Base-by-base conservation (phyloP, 2,329 filamentous ascomycete species). In the Monosporascus cannonballus region DNA sequence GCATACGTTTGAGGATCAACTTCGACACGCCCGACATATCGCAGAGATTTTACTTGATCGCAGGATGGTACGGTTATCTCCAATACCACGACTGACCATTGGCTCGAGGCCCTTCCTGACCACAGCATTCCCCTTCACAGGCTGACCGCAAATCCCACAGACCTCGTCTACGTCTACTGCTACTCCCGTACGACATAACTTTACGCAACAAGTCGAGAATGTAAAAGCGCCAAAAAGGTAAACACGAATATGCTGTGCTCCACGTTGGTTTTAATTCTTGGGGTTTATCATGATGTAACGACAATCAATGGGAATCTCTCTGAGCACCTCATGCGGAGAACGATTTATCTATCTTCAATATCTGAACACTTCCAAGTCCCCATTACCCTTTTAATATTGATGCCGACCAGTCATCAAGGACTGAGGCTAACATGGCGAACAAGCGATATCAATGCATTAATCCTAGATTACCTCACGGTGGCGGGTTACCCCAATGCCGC, bases 221-320 rank as follows among this genome's bases (percentile, higher is more conserved):
- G 84, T 92, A 63, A 93, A 90, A 67, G 84, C 90, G 48, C 88
- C 89, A 36, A 99, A 97, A 74, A 90, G 85, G 94, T 96, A 85
- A 74, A 86, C 80, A 24, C 30, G 11, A n/a, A 25, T 18, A 36
- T 52, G 50, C 44, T 47, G 47, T 54, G 41, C 18, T 20, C 52
- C 50, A 15, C 46, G 49, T 52, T 47, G 51, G 25, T 47, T 25
- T 47, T 65, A 51, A 49, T 34, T 51, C 47, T 25, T 9, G 24
- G 48, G 51, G 17, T 30, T 51, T 58, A 56, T 64, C 59, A 64
- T 65, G 65, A 62, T 69, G 65, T 53, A 95, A 89, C 77, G 80
- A 75, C 80, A 85, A 86, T 89, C 86, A 95, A 96, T 99, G 94
- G 94, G 94, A 99, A 99, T 99, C 94, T 99, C 95, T 99, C 94